A percentile compares a stretch with the other conserved stretches of the same genome.
These are phyloP conservation scores for Fusarium redolens DNA, from an alignment of 2,329 filamentous ascomycete species.

Conservation along the genomic window DNA sequence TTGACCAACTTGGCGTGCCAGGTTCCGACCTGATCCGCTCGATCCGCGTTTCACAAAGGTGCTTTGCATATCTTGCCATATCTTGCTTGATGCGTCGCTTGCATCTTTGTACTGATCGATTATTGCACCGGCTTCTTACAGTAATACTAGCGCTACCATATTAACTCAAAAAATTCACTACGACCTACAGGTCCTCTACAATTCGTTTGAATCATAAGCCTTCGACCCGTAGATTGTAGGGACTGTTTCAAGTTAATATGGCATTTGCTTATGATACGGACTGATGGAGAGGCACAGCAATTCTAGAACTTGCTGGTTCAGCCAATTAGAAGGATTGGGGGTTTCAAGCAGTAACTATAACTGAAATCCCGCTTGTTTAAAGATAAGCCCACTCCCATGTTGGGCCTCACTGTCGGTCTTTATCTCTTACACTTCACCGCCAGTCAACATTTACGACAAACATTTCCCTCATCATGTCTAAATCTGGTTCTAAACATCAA, in stretches of 20 bases:
- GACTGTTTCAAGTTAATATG: no score
- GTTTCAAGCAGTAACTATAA: background rate
- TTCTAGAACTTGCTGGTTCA: background rate
- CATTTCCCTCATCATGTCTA: background rate
- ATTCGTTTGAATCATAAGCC: no score
- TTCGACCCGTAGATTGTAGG: no score
- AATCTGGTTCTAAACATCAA: background rate
- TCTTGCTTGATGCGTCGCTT: no score
- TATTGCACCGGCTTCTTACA: no score
- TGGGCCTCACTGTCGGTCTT: background rate
- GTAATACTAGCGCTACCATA: no score
- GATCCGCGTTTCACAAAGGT: background rate
- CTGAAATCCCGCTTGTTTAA: background rate
- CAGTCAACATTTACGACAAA: background rate
- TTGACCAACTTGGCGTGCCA: background rate
- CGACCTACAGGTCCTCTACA: no score
- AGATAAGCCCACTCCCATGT: background rate
- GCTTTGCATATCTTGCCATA: no score
- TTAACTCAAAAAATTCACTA: no score
- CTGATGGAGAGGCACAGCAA: background rate
- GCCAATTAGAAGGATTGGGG: background rate
- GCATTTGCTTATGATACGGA: background rate
- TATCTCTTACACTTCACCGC: no score
- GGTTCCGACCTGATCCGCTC: background rate
- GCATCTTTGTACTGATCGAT: no score